These are phyloP conservation scores for Tuber melanosporum DNA, from an alignment of 495 filamentous ascomycete species.

Conservation along the genomic window DNA sequence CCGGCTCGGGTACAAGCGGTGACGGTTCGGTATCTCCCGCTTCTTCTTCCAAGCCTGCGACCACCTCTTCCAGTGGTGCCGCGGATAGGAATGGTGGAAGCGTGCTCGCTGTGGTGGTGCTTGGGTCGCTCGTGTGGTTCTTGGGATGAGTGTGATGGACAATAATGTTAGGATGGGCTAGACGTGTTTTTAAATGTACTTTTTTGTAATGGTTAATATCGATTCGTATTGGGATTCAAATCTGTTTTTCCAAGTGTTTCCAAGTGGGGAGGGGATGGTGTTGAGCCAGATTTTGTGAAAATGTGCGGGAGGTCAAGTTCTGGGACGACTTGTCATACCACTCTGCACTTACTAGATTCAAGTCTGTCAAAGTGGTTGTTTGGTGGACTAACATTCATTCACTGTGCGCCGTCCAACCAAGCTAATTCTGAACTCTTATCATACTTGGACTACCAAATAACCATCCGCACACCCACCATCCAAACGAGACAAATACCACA, in stretches of 20 bases:
- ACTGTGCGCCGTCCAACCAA: not conserved
- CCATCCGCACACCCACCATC: no score
- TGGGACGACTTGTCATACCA: not conserved
- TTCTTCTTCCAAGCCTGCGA: not conserved
- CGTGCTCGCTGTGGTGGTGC: not conserved
- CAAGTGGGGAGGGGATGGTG: not conserved
- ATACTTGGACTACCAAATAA: no score
- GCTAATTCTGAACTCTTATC: not conserved
- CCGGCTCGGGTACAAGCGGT: not conserved
- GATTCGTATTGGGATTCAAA: not conserved
- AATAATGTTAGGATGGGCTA: not conserved
- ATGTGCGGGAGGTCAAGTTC: not conserved
- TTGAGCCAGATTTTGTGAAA: not conserved
- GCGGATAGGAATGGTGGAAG: not conserved
- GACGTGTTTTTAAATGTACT: not conserved
- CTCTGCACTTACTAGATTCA: not conserved
- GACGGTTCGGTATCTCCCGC: not conserved
- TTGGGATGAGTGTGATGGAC: not conserved
- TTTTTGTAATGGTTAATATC: constrained; percentile 1
- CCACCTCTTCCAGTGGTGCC: not conserved
- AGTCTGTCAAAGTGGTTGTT: not conserved
- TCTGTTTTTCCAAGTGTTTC: not conserved
- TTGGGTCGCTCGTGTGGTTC: not conserved
- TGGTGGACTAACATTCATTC: no score
- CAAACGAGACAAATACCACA: no score